Evolutionary conservation across 129 eudicot genomes (phyloP).

Genomic region (Tagetes erecta): DNA sequence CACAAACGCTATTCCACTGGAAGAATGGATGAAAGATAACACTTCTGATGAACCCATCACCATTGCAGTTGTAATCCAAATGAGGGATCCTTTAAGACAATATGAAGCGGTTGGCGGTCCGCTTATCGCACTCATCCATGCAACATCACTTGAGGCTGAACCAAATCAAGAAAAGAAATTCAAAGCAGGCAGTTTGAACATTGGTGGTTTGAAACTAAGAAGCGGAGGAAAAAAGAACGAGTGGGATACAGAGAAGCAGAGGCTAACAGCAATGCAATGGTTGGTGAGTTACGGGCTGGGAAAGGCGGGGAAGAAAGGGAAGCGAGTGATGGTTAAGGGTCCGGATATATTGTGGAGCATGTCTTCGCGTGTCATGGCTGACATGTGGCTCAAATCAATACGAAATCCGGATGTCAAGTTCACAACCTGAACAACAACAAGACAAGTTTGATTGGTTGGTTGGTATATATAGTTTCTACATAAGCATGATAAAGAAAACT

Average conservation of each 20-base stretch:
- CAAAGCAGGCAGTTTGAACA: conserved; percentile 56
- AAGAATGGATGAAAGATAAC: conserved; percentile 66
- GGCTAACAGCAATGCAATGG: conserved; percentile 91
- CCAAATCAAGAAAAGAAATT: conserved; percentile 60
- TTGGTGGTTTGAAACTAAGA: conserved; percentile 76
- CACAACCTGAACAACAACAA: conserved; percentile 30
- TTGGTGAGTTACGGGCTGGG: conserved; percentile 76
- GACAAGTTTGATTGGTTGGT: not conserved
- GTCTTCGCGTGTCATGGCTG: conserved; percentile 84
- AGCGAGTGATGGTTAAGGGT: conserved; percentile 47
- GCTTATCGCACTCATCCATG: conserved; percentile 57
- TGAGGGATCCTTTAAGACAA: conserved; percentile 80
- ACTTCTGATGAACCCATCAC: conserved; percentile 38
- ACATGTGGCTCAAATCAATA: conserved; percentile 94
- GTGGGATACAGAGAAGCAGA: conserved; percentile 90
- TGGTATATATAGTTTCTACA: too few species aligned
- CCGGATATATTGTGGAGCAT: conserved; percentile 84
- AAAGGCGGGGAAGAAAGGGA: conserved; percentile 68
- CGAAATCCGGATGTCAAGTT: conserved; percentile 92
- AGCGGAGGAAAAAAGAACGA: conserved; percentile 50
- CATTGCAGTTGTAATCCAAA: conserved; percentile 54
- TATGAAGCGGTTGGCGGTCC: conserved; percentile 96
- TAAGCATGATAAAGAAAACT: conserved; percentile 19
- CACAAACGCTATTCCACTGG: conserved; percentile 61
- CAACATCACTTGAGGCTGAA: conserved; percentile 36